Base-by-base conservation (phyloP, 805 yeast genomes). In the Lipomyces oligophaga region DNA sequence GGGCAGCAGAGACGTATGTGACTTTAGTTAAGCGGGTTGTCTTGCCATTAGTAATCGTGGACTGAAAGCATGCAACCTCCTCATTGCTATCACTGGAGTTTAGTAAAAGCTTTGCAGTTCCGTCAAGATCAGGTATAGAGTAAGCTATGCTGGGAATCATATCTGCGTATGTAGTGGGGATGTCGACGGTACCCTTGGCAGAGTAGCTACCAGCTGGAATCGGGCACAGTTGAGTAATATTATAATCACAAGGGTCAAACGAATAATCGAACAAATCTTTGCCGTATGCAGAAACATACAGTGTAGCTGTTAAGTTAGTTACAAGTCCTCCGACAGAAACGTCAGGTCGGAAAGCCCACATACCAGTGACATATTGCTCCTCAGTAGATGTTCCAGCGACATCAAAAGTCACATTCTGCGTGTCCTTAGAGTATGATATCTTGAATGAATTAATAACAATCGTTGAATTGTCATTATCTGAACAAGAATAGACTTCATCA, bases 81-180 rank as follows among this genome's bases (percentile, higher is more conserved):
- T 60, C 57, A 18, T 31, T 38, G 7, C 55, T 43, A 27, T 54
- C 47, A n/a, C 50, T 27, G 31, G 58, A 53, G 33, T 51, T 59
- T 21, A 49, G 50, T 3, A 54, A 27, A 33, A 64, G 58, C 13
- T 38, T 45, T 11, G 64, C 61, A 5, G 32, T 18, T 2, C 67
- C 67, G 41, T 65, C 68, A 20, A 65, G 53, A 41, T 65, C 69
- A 3, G 69, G 69, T 25, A 65, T 57, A 11, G 49, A 43, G 53
- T 59, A 65, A 8, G 67, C 69, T 32, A 63, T 48, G 6, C 55
- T 25, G 4, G 66, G 60, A n/a, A 65, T 58, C 8, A 51, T 41
- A 5, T 42, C 22, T 7, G 61, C 60, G 36, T 63, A 64, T 20
- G 59, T 38, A 7, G 45, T 37, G 6, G 67, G 66, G 19, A 64